phyloP scores from a whole-genome alignment of 2,329 filamentous ascomycete genomes.

The Fusarium sacchari region DNA sequence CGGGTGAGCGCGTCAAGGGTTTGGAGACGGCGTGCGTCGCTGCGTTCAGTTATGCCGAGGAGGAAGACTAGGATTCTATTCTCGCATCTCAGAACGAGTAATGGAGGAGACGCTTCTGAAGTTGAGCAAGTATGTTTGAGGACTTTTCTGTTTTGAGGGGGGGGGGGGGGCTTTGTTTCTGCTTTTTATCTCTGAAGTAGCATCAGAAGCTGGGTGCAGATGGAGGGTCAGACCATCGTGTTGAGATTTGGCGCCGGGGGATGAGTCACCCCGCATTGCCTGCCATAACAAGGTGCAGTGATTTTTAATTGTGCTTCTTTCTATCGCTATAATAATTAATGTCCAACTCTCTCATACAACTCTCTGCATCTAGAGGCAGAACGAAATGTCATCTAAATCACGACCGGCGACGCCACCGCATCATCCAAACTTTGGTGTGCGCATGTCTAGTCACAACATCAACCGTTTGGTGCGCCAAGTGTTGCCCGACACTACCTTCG shows the following conservation, averaged over 20 bases:
- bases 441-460: background rate
- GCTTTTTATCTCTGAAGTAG: background rate
- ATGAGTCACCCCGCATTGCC: background rate
- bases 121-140: fast-evolving
- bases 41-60: background rate
- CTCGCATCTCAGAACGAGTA: background rate
- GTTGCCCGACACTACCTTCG: background rate
- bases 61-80: background rate
- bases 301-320: background rate
- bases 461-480: background rate
- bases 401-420: background rate
- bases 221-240: no score
- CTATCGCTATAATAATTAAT: fast-evolving
- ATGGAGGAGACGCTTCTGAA: background rate
- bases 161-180: fast-evolving
- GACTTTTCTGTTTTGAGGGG: fast-evolving
- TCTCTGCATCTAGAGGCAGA: fast-evolving
- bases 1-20: background rate
- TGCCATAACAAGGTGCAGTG: no score
- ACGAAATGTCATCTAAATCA: background rate
- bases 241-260: background rate
- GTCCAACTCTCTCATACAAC: fast-evolving
- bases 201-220: no score
- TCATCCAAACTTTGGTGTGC: background rate
- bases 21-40: background rate